These are phyloP conservation scores for Aspergillus leporis DNA, from an alignment of 495 filamentous ascomycete species.

Conservation along the genomic window DNA sequence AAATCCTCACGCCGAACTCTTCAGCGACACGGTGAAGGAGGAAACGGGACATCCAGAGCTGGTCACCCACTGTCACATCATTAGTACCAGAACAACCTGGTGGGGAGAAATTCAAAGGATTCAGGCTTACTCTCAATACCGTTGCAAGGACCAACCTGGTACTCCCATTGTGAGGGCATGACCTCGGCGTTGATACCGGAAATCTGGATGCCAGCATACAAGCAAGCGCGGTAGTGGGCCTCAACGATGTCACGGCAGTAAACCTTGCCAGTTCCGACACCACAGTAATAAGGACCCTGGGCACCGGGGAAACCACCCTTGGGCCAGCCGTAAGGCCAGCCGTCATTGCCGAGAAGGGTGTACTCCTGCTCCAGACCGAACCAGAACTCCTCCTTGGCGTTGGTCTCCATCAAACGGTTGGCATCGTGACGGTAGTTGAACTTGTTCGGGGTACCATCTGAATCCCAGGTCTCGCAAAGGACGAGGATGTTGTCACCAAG, in stretches of 20 bases:
- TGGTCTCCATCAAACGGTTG: slow-evolving; percentile 82
- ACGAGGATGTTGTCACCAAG: slow-evolving; percentile 84
- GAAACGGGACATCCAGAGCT: slow-evolving; percentile 97
- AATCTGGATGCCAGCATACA: slow-evolving; percentile 89
- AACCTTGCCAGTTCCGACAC: slow-evolving; percentile 95
- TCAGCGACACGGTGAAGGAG: slow-evolving; percentile 95
- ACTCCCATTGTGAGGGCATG: slow-evolving; percentile 98
- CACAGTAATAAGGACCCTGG: slow-evolving; percentile 99
- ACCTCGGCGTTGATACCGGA: slow-evolving; percentile 99
- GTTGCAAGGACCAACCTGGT: slow-evolving; percentile 92
- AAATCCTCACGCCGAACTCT: slow-evolving; percentile 95
- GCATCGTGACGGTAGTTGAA: slow-evolving; percentile 96
- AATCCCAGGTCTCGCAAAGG: slow-evolving; percentile 92
- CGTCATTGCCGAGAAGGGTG: slow-evolving; percentile 83
- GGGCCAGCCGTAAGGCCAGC: slow-evolving; percentile 93
- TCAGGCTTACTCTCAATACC: slow-evolving; percentile 74
- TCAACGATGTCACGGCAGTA: slow-evolving; percentile 98
- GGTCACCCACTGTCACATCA: slow-evolving; percentile 74
- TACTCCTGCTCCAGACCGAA: slow-evolving; percentile 99
- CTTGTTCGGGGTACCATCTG: slow-evolving; percentile 96
- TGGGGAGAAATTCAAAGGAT: slow-evolving; percentile 1
- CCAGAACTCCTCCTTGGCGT: slow-evolving; percentile 85
- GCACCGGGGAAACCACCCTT: slow-evolving; percentile 93
- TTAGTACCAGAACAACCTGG: slow-evolving; percentile 20
- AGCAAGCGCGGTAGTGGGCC: slow-evolving; percentile 96